Conservation (phyloP, 108 stramenopile species). For the Schizochytrium sp. region DNA sequence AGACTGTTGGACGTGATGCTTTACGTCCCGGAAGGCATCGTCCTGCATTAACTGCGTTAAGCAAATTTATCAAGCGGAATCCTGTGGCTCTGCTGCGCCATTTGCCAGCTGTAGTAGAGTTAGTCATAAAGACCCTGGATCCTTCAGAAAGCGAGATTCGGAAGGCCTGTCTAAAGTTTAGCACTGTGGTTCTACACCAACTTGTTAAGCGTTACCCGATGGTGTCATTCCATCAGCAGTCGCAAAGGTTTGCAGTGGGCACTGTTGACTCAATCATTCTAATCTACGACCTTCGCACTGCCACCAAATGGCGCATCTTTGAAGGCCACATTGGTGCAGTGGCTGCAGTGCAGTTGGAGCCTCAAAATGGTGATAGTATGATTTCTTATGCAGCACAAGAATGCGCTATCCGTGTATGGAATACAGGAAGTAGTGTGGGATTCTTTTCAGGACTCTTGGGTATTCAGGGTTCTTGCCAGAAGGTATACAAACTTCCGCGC, state of each 20-base stretch:
- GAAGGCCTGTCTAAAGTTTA: conserved; percentile 47
- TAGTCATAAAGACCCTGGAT: conserved; percentile 49
- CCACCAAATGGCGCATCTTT: conserved; percentile 57
- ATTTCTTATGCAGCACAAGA: conserved; percentile 8
- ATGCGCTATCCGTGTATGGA: background rate
- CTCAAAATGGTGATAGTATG: conserved; percentile 20
- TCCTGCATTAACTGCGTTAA: background rate
- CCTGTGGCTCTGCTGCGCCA: conserved; percentile 37
- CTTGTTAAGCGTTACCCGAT: conserved; percentile 55
- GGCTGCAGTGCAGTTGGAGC: conserved; percentile 15
- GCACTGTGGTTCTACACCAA: conserved; percentile 47
- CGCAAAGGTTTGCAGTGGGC: conserved; percentile 54
- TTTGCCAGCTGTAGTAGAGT: conserved; percentile 31
- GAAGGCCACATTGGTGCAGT: conserved; percentile 9
- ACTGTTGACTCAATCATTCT: conserved; percentile 52
- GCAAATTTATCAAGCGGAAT: conserved; percentile 45
- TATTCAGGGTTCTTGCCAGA: conserved; percentile 30
- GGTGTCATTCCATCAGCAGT: conserved; percentile 34
- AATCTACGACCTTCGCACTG: conserved; percentile 53
- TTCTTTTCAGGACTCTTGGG: conserved; percentile 46
- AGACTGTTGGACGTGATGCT: conserved; percentile 51
- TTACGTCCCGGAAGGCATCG: conserved; percentile 1
- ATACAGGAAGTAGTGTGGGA: conserved; percentile 7
- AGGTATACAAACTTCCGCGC: conserved; percentile 23
- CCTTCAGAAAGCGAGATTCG: conserved; percentile 59